Evolutionary conservation across 2,329 filamentous ascomycete genomes (phyloP).

Genomic region (Sclerotiophoma versabilis): DNA sequence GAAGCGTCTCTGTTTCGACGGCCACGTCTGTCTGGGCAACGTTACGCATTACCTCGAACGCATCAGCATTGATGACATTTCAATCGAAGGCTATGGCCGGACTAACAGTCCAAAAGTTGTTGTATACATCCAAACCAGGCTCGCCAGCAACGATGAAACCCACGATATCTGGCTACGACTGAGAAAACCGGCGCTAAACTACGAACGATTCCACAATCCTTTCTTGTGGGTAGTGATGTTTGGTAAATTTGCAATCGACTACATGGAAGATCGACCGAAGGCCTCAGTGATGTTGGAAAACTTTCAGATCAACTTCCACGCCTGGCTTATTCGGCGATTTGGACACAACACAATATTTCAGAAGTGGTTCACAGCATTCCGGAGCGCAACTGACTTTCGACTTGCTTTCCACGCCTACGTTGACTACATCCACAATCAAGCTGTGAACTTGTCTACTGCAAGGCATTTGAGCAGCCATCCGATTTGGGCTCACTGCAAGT

Average conservation of each 20-base stretch:
- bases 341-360: conserved; percentile 52
- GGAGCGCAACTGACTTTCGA: conserved; percentile 66
- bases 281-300: conserved; percentile 58
- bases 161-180: conserved; percentile 70
- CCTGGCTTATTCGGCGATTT: conserved; percentile 63
- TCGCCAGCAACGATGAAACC: conserved; percentile 24
- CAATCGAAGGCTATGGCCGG: conserved; percentile 71
- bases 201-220: conserved; percentile 65
- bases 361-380: conserved; percentile 60
- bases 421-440: conserved; percentile 71
- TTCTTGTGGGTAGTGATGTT: conserved; percentile 77
- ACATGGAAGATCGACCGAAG: conserved; percentile 49
- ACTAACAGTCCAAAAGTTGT: conserved; percentile 57
- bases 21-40: conserved; percentile 55
- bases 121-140: conserved; percentile 70
- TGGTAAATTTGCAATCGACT: conserved; percentile 76
- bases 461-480: conserved; percentile 47
- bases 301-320: conserved; percentile 65
- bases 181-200: conserved; percentile 63
- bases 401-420: conserved; percentile 65
- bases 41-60: conserved; percentile 60
- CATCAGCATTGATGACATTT: conserved; percentile 65
- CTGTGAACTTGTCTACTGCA: conserved; percentile 56
- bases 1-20: conserved; percentile 35
- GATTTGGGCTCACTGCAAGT: conserved; percentile 62